Evolutionary conservation across 2,329 filamentous ascomycete genomes (phyloP).

Genomic region (Cladosporium sphaerospermum): DNA sequence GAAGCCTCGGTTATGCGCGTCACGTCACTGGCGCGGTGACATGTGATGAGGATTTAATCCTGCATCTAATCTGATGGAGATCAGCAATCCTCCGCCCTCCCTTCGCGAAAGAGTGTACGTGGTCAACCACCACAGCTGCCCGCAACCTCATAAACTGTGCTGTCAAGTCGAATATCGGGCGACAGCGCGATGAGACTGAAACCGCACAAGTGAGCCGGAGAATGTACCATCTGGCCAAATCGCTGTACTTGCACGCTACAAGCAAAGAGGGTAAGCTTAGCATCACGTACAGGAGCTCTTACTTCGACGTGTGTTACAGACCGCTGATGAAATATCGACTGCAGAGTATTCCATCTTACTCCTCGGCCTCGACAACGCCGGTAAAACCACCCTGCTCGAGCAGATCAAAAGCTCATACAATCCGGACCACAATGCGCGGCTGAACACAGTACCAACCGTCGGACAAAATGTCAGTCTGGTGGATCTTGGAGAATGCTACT

Average conservation of each 20-base stretch:
- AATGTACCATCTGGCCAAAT: constrained; percentile 97
- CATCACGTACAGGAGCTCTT: neutral
- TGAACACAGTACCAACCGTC: constrained; percentile 90
- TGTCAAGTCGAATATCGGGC: neutral
- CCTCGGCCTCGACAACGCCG: constrained; percentile 94
- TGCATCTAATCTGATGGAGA: neutral
- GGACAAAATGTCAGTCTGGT: constrained; percentile 95
- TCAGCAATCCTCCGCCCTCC: neutral
- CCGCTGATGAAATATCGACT: neutral
- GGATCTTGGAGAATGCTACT: constrained; percentile 84
- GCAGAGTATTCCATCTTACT: constrained; percentile 94
- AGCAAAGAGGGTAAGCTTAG: constrained; percentile 76
- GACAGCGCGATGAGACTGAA: constrained; percentile 3
- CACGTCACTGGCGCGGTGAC: neutral
- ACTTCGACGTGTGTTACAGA: neutral
- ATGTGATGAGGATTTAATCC: neutral
- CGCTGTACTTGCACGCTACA: constrained; percentile 88
- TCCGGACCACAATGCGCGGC: constrained; percentile 56
- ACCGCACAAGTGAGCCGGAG: constrained; percentile 6
- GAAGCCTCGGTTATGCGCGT: no score
- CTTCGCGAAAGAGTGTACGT: constrained; percentile 1
- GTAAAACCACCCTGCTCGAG: constrained; percentile 96
- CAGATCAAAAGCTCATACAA: constrained; percentile 88
- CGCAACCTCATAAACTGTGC: no score
- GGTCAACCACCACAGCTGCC: no score